These are phyloP conservation scores for Myotisia sp. DNA, from an alignment of 2,329 filamentous ascomycete species.

Conservation along the genomic window DNA sequence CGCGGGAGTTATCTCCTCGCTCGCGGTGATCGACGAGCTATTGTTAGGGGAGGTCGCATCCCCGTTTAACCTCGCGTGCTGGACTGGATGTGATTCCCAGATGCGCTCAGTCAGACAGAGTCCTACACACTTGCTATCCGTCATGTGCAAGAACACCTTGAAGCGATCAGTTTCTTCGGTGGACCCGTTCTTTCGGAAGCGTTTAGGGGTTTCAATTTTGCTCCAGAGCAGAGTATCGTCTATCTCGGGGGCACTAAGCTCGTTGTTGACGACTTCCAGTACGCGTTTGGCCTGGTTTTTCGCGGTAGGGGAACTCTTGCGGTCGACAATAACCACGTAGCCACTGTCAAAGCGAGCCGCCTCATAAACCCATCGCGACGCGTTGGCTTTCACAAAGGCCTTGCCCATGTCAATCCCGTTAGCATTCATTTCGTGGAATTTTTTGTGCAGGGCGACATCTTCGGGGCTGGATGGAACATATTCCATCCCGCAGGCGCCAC, in stretches of 20 bases:
- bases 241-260: constrained; percentile 48
- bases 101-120: constrained; percentile 49
- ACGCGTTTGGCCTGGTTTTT: constrained; percentile 42
- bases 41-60: constrained; percentile 10
- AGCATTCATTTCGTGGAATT: constrained; percentile 48
- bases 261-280: constrained; percentile 48
- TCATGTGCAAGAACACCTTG: constrained; percentile 48
- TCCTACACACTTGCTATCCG: constrained; percentile 47
- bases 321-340: constrained; percentile 44
- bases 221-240: constrained; percentile 45
- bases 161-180: constrained; percentile 35
- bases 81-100: constrained; percentile 39
- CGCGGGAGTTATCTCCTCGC: constrained; percentile 31
- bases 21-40: constrained; percentile 34
- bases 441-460: constrained; percentile 48
- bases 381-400: constrained; percentile 40
- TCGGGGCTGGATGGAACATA: constrained; percentile 49
- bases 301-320: constrained; percentile 38
- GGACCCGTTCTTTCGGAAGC: constrained; percentile 19
- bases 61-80: too few relatives aligned
- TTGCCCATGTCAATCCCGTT: constrained; percentile 49
- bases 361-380: constrained; percentile 39
- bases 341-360: constrained; percentile 35
- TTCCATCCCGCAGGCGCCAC: constrained; percentile 50
- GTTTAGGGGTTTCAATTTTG: constrained; percentile 28